Conservation (phyloP, 768 basidiomycete genomes). For the Termitomyces sp. region DNA sequence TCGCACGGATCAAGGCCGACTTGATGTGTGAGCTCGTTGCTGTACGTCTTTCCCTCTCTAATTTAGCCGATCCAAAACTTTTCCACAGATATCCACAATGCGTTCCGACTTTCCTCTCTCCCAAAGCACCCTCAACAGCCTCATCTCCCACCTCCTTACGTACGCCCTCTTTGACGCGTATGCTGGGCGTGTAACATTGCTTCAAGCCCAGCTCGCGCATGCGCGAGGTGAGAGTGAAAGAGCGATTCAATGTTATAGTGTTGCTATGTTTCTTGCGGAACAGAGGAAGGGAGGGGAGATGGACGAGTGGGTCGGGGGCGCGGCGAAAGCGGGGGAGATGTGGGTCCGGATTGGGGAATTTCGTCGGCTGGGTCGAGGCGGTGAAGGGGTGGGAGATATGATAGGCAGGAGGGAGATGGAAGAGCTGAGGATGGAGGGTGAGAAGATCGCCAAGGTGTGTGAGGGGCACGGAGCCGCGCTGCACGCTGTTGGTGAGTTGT, state of each 20-base stretch:
- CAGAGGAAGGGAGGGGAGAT: conserved; percentile 14
- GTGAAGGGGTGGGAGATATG: conserved; percentile 12
- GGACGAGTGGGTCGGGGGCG: conserved; percentile 34
- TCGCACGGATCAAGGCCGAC: conserved; percentile 65
- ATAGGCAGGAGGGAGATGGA: conserved; percentile 18
- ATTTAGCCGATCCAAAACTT: neutral
- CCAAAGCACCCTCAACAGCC: conserved; percentile 39
- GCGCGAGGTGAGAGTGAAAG: conserved; percentile 46
- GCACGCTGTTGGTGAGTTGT: conserved; percentile 45
- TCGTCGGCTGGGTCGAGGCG: conserved; percentile 10
- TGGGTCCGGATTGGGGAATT: conserved; percentile 41
- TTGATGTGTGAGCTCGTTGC: conserved; percentile 63
- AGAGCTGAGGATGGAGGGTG: conserved; percentile 24
- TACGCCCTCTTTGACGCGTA: conserved; percentile 49
- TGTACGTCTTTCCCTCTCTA: conserved; percentile 28
- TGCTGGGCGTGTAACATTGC: conserved; percentile 57
- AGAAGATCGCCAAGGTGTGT: conserved; percentile 38
- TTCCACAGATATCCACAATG: conserved; percentile 53
- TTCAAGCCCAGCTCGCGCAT: conserved; percentile 72
- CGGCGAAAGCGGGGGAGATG: conserved; percentile 48
- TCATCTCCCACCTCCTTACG: conserved; percentile 61
- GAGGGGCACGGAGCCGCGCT: conserved; percentile 48
- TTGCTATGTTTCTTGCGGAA: conserved; percentile 45
- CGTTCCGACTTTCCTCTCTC: conserved; percentile 65
- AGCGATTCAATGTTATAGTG: conserved; percentile 57